Conservation (phyloP, 805 yeast genomes). For the Alloascoidea africana region DNA sequence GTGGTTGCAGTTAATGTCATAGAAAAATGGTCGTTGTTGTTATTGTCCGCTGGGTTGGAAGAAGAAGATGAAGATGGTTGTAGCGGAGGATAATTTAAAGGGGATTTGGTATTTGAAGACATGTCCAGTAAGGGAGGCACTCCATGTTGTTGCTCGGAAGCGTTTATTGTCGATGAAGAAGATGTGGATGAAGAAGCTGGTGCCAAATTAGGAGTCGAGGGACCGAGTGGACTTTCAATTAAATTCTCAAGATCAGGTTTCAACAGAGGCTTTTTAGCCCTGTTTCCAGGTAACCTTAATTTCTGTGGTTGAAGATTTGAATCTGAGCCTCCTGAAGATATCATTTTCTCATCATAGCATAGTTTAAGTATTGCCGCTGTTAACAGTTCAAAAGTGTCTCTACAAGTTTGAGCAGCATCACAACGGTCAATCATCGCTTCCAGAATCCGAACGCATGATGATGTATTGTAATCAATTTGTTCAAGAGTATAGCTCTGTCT, state of each 20-base stretch:
- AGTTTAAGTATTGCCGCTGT: conserved; percentile 57
- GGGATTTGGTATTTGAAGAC: not conserved
- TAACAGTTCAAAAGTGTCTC: conserved; percentile 55
- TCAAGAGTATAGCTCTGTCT: conserved; percentile 28
- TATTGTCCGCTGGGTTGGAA: not conserved
- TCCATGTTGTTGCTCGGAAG: not conserved
- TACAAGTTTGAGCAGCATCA: conserved; percentile 64
- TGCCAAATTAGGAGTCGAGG: not conserved
- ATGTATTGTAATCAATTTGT: conserved; percentile 32
- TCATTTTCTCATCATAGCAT: conserved; percentile 15
- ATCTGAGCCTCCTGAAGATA: conserved; percentile 3
- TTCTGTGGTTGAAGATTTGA: conserved; percentile 1
- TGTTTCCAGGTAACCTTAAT: conserved; percentile 1
- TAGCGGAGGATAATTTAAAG: not conserved
- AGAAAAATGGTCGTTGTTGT: too few species aligned
- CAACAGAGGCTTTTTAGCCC: not conserved
- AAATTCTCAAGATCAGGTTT: conserved; percentile 2
- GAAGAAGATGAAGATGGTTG: not conserved
- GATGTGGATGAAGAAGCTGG: conserved; percentile 9
- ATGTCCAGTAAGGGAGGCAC: too few species aligned
- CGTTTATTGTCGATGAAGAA: conserved; percentile 9
- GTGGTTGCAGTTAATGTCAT: conserved; percentile 1
- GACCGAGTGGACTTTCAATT: not conserved
- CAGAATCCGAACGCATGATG: conserved; percentile 32
- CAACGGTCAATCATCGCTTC: conserved; percentile 51